Base-by-base conservation (phyloP, 176 grass and related monocot species). In the Cenchrus fungigraminus region DNA sequence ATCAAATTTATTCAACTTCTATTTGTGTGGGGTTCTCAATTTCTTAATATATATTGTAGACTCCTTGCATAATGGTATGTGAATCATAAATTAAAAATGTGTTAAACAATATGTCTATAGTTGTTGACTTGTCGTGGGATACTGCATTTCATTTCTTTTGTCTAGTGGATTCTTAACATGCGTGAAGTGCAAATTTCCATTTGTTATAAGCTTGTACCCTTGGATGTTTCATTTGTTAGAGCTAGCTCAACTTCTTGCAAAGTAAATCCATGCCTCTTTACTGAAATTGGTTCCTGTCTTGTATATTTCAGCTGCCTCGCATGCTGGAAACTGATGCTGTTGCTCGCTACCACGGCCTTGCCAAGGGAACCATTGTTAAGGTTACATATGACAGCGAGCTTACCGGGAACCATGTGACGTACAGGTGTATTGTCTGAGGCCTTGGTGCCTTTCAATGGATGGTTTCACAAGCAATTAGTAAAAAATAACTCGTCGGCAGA, bases 251-350 rank as follows among this genome's bases (percentile, higher is more conserved):
- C 52, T 79, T 82, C 17, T 46, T 16, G 9, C 55, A 25, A 71
- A 65, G 20, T 44, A 83, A 19, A 16, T 73, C 2, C 20, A 46
- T 34, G 73, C 7, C 15, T 34, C 0, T 91, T 79, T 55, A 6
- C 73, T 92, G 53, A 90, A 59, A 62, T 32, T 68, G 42, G 28
- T 79, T 45, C 37, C 2, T 40, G 37, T 40, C 37, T 17, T 83
- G 44, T 68, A 37, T 75, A 22, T 84, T 91, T 74, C 79, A 96
- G 97, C 62, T 99, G 74, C 97, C 93, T 46, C 90, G 71, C 45
- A 96, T 99, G 97, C 86, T 94, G 44, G 93, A 92, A 83, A 89
- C 40, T 22, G 97, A 96, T 88, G 88, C 91, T 29, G 63, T 96
- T 90, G 77, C 93, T 79, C 89, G 91, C 55, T 96, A 96, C 63